Conservation (phyloP, 2,329 filamentous ascomycete species). For the Alternaria hordeiaustralica region DNA sequence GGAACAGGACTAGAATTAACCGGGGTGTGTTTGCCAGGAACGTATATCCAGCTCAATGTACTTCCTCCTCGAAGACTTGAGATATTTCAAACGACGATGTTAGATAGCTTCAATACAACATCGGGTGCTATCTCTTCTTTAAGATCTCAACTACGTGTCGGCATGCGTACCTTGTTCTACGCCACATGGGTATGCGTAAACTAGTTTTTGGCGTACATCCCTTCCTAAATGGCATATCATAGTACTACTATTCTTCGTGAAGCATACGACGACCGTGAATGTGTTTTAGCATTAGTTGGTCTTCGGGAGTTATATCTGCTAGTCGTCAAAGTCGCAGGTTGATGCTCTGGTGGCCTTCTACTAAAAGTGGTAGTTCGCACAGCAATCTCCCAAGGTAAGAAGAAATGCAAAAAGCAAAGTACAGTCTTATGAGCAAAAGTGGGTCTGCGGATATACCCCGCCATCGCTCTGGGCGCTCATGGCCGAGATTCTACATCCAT, state of each 20-base stretch:
- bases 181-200: not conserved
- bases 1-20: not conserved
- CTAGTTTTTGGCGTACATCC: not conserved
- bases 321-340: not conserved
- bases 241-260: not conserved
- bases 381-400: not conserved
- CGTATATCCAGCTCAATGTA: not conserved
- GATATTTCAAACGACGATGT: too few relatives aligned
- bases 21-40: not conserved
- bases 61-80: too few relatives aligned
- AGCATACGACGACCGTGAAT: not conserved
- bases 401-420: not conserved
- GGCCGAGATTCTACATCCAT: too few relatives aligned
- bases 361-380: not conserved
- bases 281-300: not conserved
- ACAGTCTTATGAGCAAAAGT: too few relatives aligned
- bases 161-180: not conserved
- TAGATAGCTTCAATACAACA: too few relatives aligned
- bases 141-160: not conserved
- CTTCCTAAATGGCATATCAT: not conserved
- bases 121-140: too few relatives aligned
- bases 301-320: rapidly evolving
- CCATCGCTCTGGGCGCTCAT: too few relatives aligned
- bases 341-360: not conserved
- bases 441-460: not conserved